Base-by-base conservation (phyloP, 257 asterid species). In the Fraxinus cuspidata region DNA sequence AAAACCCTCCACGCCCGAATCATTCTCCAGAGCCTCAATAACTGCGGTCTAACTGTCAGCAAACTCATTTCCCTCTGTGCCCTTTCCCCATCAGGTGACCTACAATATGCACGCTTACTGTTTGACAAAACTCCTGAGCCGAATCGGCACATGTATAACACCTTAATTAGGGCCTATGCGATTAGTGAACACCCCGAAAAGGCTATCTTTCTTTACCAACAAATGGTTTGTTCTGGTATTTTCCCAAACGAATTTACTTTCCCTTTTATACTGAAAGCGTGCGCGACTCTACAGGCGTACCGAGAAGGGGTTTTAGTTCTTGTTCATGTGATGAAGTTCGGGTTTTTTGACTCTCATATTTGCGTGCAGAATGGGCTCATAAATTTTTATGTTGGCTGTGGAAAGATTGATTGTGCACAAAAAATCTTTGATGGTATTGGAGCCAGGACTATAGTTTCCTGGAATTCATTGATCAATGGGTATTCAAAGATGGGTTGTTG, bases 391-490 rank as follows among this genome's bases (percentile, higher is more conserved):
- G 76, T 71, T 9, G 88, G 85, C 25, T 89, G 89, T 80, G 93
- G 89, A 75, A 75, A 21, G 70, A 78, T 88, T 63, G 87, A 56
- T 19, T 81, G 80, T 76, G 96, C 97, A 4, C 76, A 85, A n/a
- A 74, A 82, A 76, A 75, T 94, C 56, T 94, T 92, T 34, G 92
- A 83, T 73, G 86, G 74, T 29, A 86, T 87, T 73, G 81, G 82
- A 74, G 79, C 60, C 5, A 78, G 74, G 71, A 90, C 88, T 83
- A 80, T 85, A 83, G 90, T 92, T 35, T 88, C 94, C 38, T 90
- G 96, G 90, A 94, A 91, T 79, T 90, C 92, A 56, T 83, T 94
- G 81, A 89, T 92, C n/a, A 84, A 85, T 77, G 96, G 96, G 42
- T 89, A 85, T 42, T 85, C 90, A 3, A 87, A 84, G 73, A 31